phyloP scores from a whole-genome alignment of 495 filamentous ascomycete species.

The Tuber aestivum region DNA sequence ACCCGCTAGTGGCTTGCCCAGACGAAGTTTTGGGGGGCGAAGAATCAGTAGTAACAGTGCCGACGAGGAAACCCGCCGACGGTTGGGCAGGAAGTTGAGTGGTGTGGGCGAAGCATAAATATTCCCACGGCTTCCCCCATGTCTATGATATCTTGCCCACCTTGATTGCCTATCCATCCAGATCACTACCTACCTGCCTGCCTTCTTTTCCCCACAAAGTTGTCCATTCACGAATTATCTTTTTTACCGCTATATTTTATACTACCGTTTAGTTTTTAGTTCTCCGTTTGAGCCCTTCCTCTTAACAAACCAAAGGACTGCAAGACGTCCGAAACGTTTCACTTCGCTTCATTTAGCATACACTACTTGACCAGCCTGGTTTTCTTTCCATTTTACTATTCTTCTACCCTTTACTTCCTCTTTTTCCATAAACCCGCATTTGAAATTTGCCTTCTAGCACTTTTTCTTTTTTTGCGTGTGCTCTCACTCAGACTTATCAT shows the following conservation, averaged over 20 bases:
- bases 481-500: background rate
- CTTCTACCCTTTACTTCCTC: background rate
- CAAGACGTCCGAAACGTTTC: background rate
- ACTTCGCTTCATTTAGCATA: background rate
- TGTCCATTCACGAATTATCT: constrained; percentile 2
- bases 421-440: background rate
- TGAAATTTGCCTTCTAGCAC: background rate
- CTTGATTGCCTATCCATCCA: background rate
- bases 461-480: background rate
- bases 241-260: background rate
- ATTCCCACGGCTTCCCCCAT: background rate
- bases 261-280: constrained; percentile 1
- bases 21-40: constrained; percentile 30
- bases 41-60: constrained; percentile 27
- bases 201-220: background rate
- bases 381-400: background rate
- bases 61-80: constrained; percentile 8
- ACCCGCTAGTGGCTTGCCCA: constrained; percentile 31
- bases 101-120: constrained; percentile 32
- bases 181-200: background rate
- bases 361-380: background rate
- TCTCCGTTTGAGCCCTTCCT: background rate
- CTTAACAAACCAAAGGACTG: background rate
- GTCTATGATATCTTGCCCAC: background rate
- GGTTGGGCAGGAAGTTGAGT: constrained; percentile 35